Evolutionary conservation across 345 rosid genomes (phyloP), one percentile per base, ranked within the genome.

Genomic region (Eucalyptus pumila): DNA sequence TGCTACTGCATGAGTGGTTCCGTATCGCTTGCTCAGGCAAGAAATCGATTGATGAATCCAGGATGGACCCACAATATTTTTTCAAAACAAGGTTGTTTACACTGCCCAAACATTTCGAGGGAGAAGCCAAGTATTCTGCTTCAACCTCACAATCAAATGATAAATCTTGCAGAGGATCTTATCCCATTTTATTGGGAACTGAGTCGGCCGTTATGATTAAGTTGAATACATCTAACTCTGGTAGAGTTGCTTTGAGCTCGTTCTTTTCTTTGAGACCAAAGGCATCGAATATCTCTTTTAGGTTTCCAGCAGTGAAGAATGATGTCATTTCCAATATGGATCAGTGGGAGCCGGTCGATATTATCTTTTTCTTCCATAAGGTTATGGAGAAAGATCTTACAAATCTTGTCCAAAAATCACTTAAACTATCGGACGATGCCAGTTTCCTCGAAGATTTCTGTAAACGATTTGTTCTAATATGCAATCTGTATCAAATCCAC

Each of bases 351-450:
- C 99, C 99, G 40, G 88, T 96, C 69, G 97, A 96, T 86, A 90
- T 96, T 86, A 93, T 96, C 72, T 96, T 95, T 92, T 94, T 94
- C 92, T 95, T 94, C 94, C 98, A 97, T 88, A 96, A 94, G 96
- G 99, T 97, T 42, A 90, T 96, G 88, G 95, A 94, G 93, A 95
- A 93, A 87, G 98, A 96, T 89, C 86, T 96, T 88, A 96, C 94
- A 86, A 92, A 94, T 89, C 96, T 97, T 87, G 96, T 97, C 80
- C 87, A 80, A 80, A 92, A 93, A 87, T 94, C 99, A 67, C 88
- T 93, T 88, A 93, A 90, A 88, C 89, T 97, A 88, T 93, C 93
- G 85, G 88, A 92, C 51, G 93, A 97, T 89, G 89, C 69, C 50
- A 86, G 89, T 12, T 89, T 95, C 86, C 96, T 97, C 4, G 54